Conservation (phyloP, 305 asterid species). For the Fraxinus dipetala region DNA sequence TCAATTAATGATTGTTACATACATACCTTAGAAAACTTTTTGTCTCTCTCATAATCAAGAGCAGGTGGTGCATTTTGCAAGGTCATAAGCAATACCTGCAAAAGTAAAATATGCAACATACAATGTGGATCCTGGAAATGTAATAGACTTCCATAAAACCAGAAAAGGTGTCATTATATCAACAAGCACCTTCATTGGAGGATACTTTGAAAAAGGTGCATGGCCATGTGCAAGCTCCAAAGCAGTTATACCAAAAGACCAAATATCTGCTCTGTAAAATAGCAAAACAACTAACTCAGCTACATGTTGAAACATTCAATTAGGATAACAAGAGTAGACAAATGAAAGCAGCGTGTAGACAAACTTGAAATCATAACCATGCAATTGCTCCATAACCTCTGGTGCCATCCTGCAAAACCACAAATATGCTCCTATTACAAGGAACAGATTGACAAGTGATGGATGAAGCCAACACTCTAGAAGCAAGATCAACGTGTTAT, state of each 20-base stretch:
- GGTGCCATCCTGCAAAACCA: conserved; percentile 93
- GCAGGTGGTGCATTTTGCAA: conserved; percentile 99
- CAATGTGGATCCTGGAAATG: background rate
- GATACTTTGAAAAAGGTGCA: conserved; percentile 97
- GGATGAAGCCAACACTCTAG: conserved; percentile 14
- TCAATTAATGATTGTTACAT: conserved; percentile 10
- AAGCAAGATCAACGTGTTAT: conserved; percentile 7
- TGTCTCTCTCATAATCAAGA: conserved; percentile 95
- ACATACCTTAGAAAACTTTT: conserved; percentile 83
- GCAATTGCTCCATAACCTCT: conserved; percentile 96
- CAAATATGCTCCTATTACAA: conserved; percentile 23
- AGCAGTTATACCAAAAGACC: conserved; percentile 99
- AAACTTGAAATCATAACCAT: conserved; percentile 97
- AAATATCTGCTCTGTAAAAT: conserved; percentile 83
- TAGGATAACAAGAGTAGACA: conserved; percentile 18
- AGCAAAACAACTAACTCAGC: conserved; percentile 20
- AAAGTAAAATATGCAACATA: conserved; percentile 19
- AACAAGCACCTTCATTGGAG: conserved; percentile 88
- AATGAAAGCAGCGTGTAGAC: conserved; percentile 29
- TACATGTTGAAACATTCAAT: conserved; percentile 14
- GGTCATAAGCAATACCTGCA: conserved; percentile 92
- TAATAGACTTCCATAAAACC: conserved; percentile 13
- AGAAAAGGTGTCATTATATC: background rate
- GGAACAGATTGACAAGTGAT: conserved; percentile 14
- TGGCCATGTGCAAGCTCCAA: conserved; percentile 99